Percentiles rank a stretch among this genome's conserved stretches.
These are phyloP conservation scores for Komagataella pastoris DNA, from an alignment of 805 yeast species.

Conservation along the genomic window DNA sequence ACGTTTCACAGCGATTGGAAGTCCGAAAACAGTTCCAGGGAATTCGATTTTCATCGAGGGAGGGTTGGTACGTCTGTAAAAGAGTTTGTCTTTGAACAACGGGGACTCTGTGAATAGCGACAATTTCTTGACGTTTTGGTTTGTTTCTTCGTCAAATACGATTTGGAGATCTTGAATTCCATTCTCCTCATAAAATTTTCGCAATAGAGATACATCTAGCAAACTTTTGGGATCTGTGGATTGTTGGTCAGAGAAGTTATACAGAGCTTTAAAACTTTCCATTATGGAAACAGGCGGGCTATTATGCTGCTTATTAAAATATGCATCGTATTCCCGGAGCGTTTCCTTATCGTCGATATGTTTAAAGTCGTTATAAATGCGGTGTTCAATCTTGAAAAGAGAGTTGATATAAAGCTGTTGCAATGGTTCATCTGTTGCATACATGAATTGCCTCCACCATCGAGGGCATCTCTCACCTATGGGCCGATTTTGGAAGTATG, in stretches of 20 bases:
- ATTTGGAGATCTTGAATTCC: not conserved
- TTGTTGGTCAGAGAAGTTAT: not conserved
- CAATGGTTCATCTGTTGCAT: not conserved
- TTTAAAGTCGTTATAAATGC: not conserved
- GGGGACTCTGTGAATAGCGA: not conserved
- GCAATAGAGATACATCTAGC: not conserved
- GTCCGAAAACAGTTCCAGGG: constrained; percentile 10
- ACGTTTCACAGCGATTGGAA: constrained; percentile 9
- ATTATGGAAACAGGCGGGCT: not conserved
- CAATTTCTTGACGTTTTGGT: not conserved
- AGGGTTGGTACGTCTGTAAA: not conserved
- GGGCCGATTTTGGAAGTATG: not conserved
- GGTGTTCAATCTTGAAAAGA: not conserved
- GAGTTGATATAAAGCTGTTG: not conserved
- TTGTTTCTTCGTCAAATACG: not conserved
- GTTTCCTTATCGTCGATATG: not conserved
- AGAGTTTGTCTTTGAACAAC: not conserved
- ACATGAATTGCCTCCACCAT: not conserved
- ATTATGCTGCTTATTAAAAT: not conserved
- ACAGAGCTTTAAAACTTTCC: not conserved
- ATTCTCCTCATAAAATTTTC: not conserved
- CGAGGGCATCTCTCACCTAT: not conserved
- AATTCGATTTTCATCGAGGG: constrained; percentile 3
- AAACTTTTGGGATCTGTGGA: not conserved
- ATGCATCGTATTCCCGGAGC: not conserved